Evolutionary conservation across 192 early-diverging fungal genomes (phyloP).

Genomic region (Borealophlyctis nickersoniae): DNA sequence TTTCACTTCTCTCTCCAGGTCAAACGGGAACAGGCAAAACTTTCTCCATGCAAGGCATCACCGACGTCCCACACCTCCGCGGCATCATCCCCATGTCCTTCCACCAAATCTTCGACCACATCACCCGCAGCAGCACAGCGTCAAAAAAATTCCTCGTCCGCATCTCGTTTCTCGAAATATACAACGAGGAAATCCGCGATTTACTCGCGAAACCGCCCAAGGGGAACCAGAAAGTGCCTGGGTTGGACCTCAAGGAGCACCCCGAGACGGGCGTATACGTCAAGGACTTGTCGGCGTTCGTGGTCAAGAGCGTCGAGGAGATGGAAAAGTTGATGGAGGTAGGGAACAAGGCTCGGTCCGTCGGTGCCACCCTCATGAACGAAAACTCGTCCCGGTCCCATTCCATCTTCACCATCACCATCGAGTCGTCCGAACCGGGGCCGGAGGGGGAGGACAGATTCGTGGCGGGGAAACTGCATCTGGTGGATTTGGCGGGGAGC

Average conservation of each 20-base stretch:
- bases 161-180: constrained; percentile 81
- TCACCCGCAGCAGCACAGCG: constrained; percentile 37
- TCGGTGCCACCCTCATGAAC: constrained; percentile 67
- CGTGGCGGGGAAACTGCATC: constrained; percentile 56
- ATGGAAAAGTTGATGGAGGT: constrained; percentile 53
- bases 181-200: constrained; percentile 90
- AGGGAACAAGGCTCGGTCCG: constrained; percentile 56
- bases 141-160: constrained; percentile 62
- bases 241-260: constrained; percentile 59
- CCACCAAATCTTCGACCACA: constrained; percentile 62
- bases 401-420: constrained; percentile 65
- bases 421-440: constrained; percentile 49
- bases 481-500: constrained; percentile 63
- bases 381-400: constrained; percentile 56
- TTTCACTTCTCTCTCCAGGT: constrained; percentile 15
- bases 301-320: constrained; percentile 59
- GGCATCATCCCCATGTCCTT: constrained; percentile 64
- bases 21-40: constrained; percentile 59
- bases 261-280: constrained; percentile 69
- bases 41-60: constrained; percentile 63
- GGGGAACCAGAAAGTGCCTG: constrained; percentile 10
- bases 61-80: constrained; percentile 44
- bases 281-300: constrained; percentile 50
- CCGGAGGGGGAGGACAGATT: constrained; percentile 54
- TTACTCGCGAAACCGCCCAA: constrained; percentile 53